Evolutionary conservation across 23 red algal species (phyloP).

Genomic region (Cyanidioschyzon merolae): DNA sequence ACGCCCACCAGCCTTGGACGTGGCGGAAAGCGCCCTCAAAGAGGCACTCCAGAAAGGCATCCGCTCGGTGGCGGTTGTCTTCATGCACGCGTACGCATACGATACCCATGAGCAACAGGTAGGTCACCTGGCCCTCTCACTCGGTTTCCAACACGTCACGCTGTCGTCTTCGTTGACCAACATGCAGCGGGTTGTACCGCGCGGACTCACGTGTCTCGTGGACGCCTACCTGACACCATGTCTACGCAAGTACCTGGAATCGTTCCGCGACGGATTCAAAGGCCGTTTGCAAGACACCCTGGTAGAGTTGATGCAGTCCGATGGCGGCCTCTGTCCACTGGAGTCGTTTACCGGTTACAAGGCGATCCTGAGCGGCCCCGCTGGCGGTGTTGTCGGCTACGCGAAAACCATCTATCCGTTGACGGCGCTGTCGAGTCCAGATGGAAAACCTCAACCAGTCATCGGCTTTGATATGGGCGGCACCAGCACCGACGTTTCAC

Average conservation of each 20-base stretch:
- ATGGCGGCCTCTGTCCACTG: slow-evolving; percentile 75
- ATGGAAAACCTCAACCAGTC: slow-evolving; percentile 26
- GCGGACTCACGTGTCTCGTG: slow-evolving; percentile 58
- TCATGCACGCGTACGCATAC: slow-evolving; percentile 82
- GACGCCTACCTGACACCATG: slow-evolving; percentile 92
- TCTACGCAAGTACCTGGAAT: slow-evolving; percentile 49
- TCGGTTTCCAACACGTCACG: slow-evolving; percentile 61
- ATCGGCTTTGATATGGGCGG: slow-evolving; percentile 99
- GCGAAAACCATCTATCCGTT: slow-evolving; percentile 26
- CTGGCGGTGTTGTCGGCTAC: slow-evolving; percentile 90
- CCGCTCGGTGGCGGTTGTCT: slow-evolving; percentile 59
- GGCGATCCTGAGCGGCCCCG: slow-evolving; percentile 86
- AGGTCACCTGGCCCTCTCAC: slow-evolving; percentile 24
- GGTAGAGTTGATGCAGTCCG: slow-evolving; percentile 97
- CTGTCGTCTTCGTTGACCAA: slow-evolving; percentile 55
- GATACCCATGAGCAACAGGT: slow-evolving; percentile 50
- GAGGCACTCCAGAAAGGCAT: slow-evolving; percentile 21
- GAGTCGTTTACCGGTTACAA: slow-evolving; percentile 62
- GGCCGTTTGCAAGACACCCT: slow-evolving; percentile 31
- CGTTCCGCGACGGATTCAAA: slow-evolving; percentile 56
- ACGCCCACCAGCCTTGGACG: neutral
- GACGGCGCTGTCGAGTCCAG: neutral
- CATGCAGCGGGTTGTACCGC: slow-evolving; percentile 79
- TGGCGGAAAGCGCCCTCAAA: neutral
- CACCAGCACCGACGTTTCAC: slow-evolving; percentile 93